Conservation (phyloP, 2,329 filamentous ascomycete genomes). For the Exophiala spinifera region DNA sequence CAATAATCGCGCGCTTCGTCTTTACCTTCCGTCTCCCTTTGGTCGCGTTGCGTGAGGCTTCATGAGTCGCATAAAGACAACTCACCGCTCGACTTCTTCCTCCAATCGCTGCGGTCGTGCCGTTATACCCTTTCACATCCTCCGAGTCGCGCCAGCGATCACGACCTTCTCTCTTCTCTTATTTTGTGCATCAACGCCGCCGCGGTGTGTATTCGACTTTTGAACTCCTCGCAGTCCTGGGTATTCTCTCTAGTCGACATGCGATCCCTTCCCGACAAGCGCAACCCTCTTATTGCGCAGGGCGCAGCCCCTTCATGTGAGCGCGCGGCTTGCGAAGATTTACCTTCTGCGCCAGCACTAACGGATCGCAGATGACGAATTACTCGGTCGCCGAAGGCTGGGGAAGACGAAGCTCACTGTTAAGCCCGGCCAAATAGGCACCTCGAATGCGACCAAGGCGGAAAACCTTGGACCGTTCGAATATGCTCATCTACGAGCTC, state of each 20-base stretch:
- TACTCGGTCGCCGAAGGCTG: slow-evolving; percentile 79
- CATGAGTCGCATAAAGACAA: slow-evolving; percentile 7
- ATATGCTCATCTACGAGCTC: slow-evolving; percentile 91
- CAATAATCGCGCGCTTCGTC: slow-evolving; percentile 10
- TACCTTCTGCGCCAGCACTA: slow-evolving; percentile 6
- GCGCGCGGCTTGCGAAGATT: slow-evolving; percentile 25
- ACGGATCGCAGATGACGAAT: slow-evolving; percentile 58
- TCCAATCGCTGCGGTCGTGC: not conserved
- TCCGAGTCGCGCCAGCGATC: not conserved
- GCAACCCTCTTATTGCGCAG: slow-evolving; percentile 46
- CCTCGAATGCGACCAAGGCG: slow-evolving; percentile 67
- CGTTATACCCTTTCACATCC: not conserved
- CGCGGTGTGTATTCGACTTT: not conserved
- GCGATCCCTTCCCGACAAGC: slow-evolving; percentile 46
- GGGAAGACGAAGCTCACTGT: slow-evolving; percentile 88
- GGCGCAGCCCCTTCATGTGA: slow-evolving; percentile 46
- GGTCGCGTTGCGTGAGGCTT: slow-evolving; percentile 15
- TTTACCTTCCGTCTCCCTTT: slow-evolving; percentile 5
- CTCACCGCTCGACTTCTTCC: not conserved
- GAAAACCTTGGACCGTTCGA: slow-evolving; percentile 81
- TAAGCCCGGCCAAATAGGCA: slow-evolving; percentile 71
- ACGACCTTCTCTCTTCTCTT: not conserved
- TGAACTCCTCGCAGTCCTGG: not conserved
- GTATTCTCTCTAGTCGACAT: slow-evolving; percentile 32
- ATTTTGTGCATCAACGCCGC: not conserved